Evolutionary conservation across 2,329 filamentous ascomycete species (phyloP).

Genomic region (Coniochaeta ligniaria): DNA sequence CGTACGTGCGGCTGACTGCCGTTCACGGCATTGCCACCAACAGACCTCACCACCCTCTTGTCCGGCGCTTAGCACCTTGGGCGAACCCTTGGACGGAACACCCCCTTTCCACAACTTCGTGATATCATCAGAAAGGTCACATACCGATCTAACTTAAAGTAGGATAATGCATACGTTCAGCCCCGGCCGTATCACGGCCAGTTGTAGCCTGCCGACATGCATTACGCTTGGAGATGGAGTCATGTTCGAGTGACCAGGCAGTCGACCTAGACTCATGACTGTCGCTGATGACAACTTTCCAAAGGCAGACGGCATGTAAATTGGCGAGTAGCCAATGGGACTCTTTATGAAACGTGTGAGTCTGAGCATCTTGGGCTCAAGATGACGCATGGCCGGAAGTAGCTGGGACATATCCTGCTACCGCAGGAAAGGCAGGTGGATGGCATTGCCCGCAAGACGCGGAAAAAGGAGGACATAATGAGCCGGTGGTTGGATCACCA

Average conservation of each 20-base stretch:
- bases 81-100: background rate
- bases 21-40: background rate
- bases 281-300: no score
- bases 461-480: background rate
- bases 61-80: background rate
- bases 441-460: background rate
- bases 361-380: background rate
- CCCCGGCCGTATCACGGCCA: background rate
- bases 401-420: no score
- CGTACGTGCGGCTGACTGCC: background rate
- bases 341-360: no score
- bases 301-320: no score
- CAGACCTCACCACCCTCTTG: background rate
- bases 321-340: no score
- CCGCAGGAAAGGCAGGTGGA: background rate
- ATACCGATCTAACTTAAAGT: background rate
- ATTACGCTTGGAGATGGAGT: background rate
- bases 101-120: background rate
- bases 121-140: background rate
- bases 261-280: no score
- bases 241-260: background rate
- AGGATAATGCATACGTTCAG: background rate
- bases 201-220: background rate
- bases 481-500: background rate
- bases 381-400: background rate